phyloP scores from a whole-genome alignment of 2,329 filamentous ascomycete genomes.

The Aspergillus ibericus region DNA sequence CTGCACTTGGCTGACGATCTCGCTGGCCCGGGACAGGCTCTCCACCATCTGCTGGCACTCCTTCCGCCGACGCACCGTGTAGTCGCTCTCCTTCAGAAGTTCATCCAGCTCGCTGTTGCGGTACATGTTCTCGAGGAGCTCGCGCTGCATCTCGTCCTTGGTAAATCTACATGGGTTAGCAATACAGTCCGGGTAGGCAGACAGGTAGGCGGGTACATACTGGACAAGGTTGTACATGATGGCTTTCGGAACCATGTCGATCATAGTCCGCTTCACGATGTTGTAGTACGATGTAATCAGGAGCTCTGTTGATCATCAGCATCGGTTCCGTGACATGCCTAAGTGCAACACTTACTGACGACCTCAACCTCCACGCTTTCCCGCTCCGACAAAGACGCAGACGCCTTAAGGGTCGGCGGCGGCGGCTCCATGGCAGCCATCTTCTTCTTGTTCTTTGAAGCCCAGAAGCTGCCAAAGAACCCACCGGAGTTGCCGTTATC shows the following conservation, averaged over 20 bases:
- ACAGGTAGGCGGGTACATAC: conserved; percentile 58
- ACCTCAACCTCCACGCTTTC: conserved; percentile 96
- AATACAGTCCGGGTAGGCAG: too few relatives aligned
- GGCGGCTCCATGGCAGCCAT: conserved; percentile 99
- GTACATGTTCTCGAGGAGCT: conserved; percentile 97
- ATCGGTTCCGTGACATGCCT: not conserved
- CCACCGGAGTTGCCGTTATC: conserved; percentile 63
- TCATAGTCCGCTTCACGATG: conserved; percentile 97
- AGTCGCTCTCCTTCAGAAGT: conserved; percentile 95
- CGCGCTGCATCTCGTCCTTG: conserved; percentile 97
- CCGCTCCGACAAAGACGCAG: conserved; percentile 87
- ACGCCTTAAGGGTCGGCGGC: conserved; percentile 88
- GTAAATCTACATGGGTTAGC: conserved; percentile 63
- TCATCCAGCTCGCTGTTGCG: conserved; percentile 86
- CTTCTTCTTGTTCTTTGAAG: conserved; percentile 99
- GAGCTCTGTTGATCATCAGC: conserved; percentile 62
- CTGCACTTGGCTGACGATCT: conserved; percentile 85
- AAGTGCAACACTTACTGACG: conserved; percentile 69
- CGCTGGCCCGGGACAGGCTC: conserved; percentile 80
- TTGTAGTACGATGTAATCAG: conserved; percentile 97
- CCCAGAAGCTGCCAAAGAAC: conserved; percentile 98
- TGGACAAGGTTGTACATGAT: conserved; percentile 97
- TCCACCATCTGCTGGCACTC: conserved; percentile 99
- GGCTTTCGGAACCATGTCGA: conserved; percentile 99
- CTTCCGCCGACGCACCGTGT: conserved; percentile 90